These are phyloP conservation scores for Dillenia turbinata DNA, from an alignment of 164 flowering plant species.

Conservation along the genomic window DNA sequence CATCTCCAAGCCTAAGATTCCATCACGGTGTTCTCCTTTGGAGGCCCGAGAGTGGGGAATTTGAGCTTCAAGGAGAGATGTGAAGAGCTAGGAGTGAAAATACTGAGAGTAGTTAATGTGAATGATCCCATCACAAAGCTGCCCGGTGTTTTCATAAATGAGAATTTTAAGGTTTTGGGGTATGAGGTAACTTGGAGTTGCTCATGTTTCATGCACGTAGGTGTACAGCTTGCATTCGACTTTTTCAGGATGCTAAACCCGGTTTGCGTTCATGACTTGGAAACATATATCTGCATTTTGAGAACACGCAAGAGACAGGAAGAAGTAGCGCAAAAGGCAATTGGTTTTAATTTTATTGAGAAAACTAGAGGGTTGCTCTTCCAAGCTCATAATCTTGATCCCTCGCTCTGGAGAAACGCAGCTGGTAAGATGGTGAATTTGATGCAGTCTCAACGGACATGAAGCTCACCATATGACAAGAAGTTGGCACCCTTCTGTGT, in stretches of 20 bases:
- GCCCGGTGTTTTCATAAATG: conserved; percentile 51
- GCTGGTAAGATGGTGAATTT: conserved; percentile 23
- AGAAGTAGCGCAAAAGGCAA: neutral
- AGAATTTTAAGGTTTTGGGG: conserved; percentile 56
- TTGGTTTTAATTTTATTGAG: conserved; percentile 9
- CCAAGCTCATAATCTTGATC: conserved; percentile 16
- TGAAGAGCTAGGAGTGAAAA: conserved; percentile 71
- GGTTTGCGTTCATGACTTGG: conserved; percentile 53
- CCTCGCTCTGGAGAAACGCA: conserved; percentile 15
- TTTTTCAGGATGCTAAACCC: conserved; percentile 50
- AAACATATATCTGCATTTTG: conserved; percentile 30
- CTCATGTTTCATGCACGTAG: conserved; percentile 58
- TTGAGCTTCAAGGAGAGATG: conserved; percentile 57
- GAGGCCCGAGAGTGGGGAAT: conserved; percentile 85
- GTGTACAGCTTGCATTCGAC: conserved; percentile 45
- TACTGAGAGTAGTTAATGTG: conserved; percentile 60
- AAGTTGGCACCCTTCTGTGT: conserved; percentile 1
- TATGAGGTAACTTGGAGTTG: conserved; percentile 60
- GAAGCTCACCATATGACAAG: neutral
- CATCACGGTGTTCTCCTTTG: conserved; percentile 67
- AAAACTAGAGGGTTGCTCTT: conserved; percentile 21
- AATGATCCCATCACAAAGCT: conserved; percentile 61
- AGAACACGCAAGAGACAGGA: conserved; percentile 15
- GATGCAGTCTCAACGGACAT: conserved; percentile 20
- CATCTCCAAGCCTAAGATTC: conserved; percentile 17